Evolutionary conservation across 2,329 filamentous ascomycete genomes (phyloP), one percentile per base, ranked within the genome.

Genomic region (Clonostachys rhizophaga): DNA sequence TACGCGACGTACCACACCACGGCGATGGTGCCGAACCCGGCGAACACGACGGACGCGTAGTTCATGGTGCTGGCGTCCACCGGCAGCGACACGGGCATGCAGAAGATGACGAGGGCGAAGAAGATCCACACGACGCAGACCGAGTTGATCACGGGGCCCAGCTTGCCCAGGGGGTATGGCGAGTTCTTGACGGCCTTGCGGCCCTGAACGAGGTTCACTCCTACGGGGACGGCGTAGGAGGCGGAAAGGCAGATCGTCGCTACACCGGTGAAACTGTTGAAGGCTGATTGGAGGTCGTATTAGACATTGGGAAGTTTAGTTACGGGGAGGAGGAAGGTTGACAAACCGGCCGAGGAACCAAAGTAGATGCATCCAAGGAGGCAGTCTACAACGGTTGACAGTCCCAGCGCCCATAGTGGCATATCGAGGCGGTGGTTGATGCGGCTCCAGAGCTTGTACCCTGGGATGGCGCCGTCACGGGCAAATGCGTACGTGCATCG

Each of bases 361-460:
- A 91, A 89, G 68, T 89, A 91, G 63, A 91, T 90, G 53, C 88
- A 74, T 1, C 87, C 87, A 1, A 91, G 74, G 11, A 91, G 67
- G 54, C 81, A 86, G 62, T 87, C 83, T 40, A 91, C 79, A 0
- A 74, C 59, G 0, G 86, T 84, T 0, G 86, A 89, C 3, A 91
- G 72, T 4, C 83, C 68, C 7, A 91, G 73, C 2, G 83, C 86
- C 71, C 75, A 82, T 2, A 92, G 69, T 0, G 89, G 88, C 47
- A 91, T 82, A 48, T 85, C 82, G 44, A 89, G 75, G 4, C 69
- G 71, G 50, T 72, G 73, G 65, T 87, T 81, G 40, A 91, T 85
- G 42, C 71, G 72, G 44, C 75, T 75, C 84, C 84, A 90, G 11
- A 87, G 63, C 24, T 72, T 70, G 52, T 84, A 84, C 1, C 83